Percentiles rank a stretch among this genome's conserved stretches.
Evolutionary conservation across 495 filamentous ascomycete genomes (phyloP).

Genomic region (Penicillium bialowiezense): DNA sequence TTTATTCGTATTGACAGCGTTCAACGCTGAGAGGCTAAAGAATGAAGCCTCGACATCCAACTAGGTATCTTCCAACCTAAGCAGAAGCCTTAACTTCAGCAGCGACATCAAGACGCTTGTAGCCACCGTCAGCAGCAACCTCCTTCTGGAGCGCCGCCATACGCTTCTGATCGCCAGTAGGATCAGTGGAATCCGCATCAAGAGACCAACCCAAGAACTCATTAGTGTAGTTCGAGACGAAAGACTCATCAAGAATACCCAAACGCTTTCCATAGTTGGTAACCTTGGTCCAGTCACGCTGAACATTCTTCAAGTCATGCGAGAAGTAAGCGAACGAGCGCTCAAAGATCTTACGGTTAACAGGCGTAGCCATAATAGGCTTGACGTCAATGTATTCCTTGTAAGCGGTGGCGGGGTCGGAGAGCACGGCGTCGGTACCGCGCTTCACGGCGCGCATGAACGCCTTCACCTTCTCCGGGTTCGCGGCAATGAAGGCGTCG

Average conservation of each 20-base stretch:
- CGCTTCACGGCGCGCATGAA: constrained; percentile 66
- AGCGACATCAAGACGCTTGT: constrained; percentile 35
- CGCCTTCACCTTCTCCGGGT: constrained; percentile 54
- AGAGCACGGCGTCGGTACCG: constrained; percentile 63
- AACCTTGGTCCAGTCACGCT: constrained; percentile 67
- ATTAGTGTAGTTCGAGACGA: constrained; percentile 68
- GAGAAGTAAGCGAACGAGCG: constrained; percentile 70
- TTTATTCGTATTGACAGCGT: no score
- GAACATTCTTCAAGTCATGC: constrained; percentile 66
- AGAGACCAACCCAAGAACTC: constrained; percentile 59
- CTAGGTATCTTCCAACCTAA: constrained; percentile 10
- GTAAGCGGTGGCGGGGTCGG: constrained; percentile 54
- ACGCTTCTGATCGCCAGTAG: constrained; percentile 63
- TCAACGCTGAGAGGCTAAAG: constrained; percentile 10
- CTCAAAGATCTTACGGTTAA: constrained; percentile 72
- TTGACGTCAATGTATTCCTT: constrained; percentile 66
- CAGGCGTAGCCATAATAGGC: constrained; percentile 59
- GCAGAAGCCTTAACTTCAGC: constrained; percentile 30
- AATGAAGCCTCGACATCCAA: constrained; percentile 10
- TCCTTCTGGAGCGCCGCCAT: constrained; percentile 60
- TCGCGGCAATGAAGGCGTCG: constrained; percentile 58
- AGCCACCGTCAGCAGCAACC: constrained; percentile 50
- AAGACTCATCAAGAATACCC: constrained; percentile 53
- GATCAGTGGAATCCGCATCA: constrained; percentile 58
- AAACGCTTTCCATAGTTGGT: constrained; percentile 66